phyloP scores from a whole-genome alignment of 768 basidiomycete species.

The Cubamyces lactineus region DNA sequence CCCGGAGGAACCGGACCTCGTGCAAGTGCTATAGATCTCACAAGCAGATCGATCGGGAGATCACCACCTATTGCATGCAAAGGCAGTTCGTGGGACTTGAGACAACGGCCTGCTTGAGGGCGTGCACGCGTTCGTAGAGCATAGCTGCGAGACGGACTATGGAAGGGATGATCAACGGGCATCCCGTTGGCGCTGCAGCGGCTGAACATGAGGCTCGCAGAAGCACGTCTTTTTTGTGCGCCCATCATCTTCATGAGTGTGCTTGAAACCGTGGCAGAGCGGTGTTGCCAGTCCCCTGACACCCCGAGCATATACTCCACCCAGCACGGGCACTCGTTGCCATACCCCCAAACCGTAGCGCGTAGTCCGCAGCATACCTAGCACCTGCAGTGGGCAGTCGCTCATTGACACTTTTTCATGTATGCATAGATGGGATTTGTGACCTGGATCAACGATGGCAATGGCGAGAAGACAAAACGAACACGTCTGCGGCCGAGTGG shows the following conservation, averaged over 20 bases:
- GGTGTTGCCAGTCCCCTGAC: not conserved
- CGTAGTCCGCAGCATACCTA: slow-evolving; percentile 1
- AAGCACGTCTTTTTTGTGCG: slow-evolving; percentile 2
- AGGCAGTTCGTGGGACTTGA: too few species aligned
- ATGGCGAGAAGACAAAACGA: not conserved
- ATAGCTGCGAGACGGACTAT: too few species aligned
- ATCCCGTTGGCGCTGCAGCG: not conserved
- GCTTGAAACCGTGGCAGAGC: slow-evolving; percentile 5
- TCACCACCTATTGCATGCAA: too few species aligned
- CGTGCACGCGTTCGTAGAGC: too few species aligned
- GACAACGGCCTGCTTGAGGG: too few species aligned
- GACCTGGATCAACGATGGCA: too few species aligned
- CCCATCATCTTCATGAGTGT: slow-evolving; percentile 4
- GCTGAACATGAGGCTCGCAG: slow-evolving; percentile 1
- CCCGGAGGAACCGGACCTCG: not conserved
- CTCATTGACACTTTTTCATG: not conserved
- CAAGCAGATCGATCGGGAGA: slow-evolving; percentile 1
- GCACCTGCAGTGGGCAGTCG: not conserved
- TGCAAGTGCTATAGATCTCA: slow-evolving; percentile 11
- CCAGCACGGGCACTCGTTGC: slow-evolving; percentile 1
- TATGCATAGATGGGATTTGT: not conserved
- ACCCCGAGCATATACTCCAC: not conserved
- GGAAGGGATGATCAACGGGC: not conserved
- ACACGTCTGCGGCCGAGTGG: not conserved
- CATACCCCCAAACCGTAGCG: not conserved